A percentile compares a stretch with the other conserved stretches of the same genome.
These are phyloP conservation scores for Ampelocalamus luodianensis DNA, from an alignment of 176 grass and related monocot species.

Conservation along the genomic window DNA sequence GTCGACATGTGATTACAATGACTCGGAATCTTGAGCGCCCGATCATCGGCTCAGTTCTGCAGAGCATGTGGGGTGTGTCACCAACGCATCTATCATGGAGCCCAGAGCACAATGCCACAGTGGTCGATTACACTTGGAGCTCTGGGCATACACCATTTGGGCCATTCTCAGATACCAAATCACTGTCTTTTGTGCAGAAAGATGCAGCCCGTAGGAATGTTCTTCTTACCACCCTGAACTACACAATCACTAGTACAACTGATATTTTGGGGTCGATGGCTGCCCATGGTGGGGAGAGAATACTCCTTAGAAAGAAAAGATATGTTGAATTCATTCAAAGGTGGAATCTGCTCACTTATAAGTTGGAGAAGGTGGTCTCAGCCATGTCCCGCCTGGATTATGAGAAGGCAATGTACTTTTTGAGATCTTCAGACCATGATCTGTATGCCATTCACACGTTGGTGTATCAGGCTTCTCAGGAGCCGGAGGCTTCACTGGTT, in stretches of 20 bases:
- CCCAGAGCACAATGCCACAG: conserved; percentile 64
- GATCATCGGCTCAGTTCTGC: conserved; percentile 79
- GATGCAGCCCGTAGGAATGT: conserved; percentile 90
- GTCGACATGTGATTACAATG: conserved; percentile 77
- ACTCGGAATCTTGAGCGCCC: conserved; percentile 80
- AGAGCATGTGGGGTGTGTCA: conserved; percentile 92
- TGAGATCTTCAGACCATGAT: conserved; percentile 91
- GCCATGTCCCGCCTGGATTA: conserved; percentile 88
- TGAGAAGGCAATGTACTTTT: conserved; percentile 80
- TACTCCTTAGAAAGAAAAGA: conserved; percentile 85
- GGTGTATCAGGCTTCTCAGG: conserved; percentile 82
- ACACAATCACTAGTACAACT: conserved; percentile 72
- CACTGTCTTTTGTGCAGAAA: conserved; percentile 94
- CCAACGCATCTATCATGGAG: conserved; percentile 85
- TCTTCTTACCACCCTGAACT: conserved; percentile 85
- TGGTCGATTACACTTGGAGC: conserved; percentile 94
- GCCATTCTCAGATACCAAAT: conserved; percentile 79
- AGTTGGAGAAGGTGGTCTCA: conserved; percentile 89
- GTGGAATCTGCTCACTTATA: conserved; percentile 88
- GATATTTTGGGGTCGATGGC: conserved; percentile 75
- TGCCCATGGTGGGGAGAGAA: conserved; percentile 80
- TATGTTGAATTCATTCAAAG: conserved; percentile 88
- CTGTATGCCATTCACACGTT: conserved; percentile 79
- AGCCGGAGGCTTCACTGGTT: conserved; percentile 82
- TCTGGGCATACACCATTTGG: conserved; percentile 92